These are phyloP conservation scores for Chenopodium berlandieri DNA, from an alignment of 148 eudicot genomes.

Conservation along the genomic window DNA sequence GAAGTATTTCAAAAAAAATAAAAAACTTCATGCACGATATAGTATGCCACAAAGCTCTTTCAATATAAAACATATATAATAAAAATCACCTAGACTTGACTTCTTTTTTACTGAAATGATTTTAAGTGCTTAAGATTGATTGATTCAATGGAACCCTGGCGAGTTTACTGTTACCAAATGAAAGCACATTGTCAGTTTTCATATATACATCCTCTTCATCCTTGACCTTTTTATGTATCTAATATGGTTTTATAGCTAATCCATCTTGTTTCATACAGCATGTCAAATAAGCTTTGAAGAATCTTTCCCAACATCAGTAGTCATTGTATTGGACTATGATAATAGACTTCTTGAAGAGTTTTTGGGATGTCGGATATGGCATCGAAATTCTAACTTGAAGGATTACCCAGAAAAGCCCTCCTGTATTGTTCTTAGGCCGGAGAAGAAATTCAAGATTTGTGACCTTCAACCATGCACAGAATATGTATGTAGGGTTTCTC, in stretches of 20 bases:
- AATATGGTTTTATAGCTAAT: not conserved
- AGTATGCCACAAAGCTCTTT: no score
- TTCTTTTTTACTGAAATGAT: no score
- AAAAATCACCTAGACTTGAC: no score
- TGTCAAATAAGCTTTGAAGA: conserved; percentile 43
- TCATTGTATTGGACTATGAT: conserved; percentile 41
- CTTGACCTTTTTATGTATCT: not conserved
- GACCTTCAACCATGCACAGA: conserved; percentile 45
- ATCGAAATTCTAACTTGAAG: conserved; percentile 33
- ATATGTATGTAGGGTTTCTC: conserved; percentile 46
- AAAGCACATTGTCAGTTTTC: not conserved
- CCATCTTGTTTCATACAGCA: conserved; percentile 28
- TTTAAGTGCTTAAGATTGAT: not conserved
- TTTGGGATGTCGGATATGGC: conserved; percentile 53
- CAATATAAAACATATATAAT: no score
- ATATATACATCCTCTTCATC: not conserved
- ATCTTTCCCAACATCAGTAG: conserved; percentile 39
- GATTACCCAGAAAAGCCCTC: conserved; percentile 48
- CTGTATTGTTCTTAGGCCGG: conserved; percentile 37
- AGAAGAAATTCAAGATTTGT: conserved; percentile 43
- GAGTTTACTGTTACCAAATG: not conserved
- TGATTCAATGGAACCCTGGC: not conserved
- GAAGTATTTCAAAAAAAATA: no score
- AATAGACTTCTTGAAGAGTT: conserved; percentile 32
- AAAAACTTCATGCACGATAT: no score